Percentiles rank a stretch among this genome's conserved stretches.
Conservation (phyloP, 495 filamentous ascomycete genomes). For the Parmelia sp. region DNA sequence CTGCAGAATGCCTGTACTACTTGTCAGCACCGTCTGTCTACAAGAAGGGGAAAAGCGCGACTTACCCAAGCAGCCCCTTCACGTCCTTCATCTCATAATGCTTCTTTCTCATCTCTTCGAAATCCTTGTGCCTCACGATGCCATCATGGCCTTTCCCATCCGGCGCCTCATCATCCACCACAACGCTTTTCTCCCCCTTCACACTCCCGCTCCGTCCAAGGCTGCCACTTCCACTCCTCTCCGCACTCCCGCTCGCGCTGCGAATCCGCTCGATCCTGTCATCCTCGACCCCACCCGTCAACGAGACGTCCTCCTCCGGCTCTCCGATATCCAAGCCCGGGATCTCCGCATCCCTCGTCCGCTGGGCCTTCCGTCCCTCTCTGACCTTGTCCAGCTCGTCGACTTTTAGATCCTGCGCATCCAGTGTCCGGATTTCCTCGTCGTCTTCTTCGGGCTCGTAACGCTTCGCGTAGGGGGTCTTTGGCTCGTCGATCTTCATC, state of each 20-base stretch:
- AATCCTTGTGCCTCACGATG: slow-evolving; percentile 78
- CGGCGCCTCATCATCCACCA: slow-evolving; percentile 60
- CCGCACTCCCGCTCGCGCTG: slow-evolving; percentile 37
- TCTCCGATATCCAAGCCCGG: slow-evolving; percentile 92
- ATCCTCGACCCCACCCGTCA: slow-evolving; percentile 12
- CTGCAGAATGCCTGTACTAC: slow-evolving; percentile 24
- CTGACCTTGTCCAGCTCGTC: slow-evolving; percentile 66
- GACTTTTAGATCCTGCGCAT: slow-evolving; percentile 54
- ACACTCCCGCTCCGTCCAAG: slow-evolving; percentile 35
- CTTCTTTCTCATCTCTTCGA: slow-evolving; percentile 84
- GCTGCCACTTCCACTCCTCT: slow-evolving; percentile 33
- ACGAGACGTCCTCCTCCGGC: slow-evolving; percentile 63
- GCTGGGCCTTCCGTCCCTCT: slow-evolving; percentile 31
- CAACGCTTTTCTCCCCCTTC: slow-evolving; percentile 61
- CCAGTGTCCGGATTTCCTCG: slow-evolving; percentile 55
- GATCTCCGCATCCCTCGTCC: slow-evolving; percentile 66
- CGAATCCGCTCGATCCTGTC: slow-evolving; percentile 28
- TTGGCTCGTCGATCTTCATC: slow-evolving; percentile 98
- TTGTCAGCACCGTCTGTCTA: neutral
- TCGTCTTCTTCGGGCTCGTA: slow-evolving; percentile 88
- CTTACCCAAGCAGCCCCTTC: slow-evolving; percentile 76
- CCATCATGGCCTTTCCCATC: slow-evolving; percentile 68
- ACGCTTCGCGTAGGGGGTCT: slow-evolving; percentile 87
- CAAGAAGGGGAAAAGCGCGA: slow-evolving; percentile 4
- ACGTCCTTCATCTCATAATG: slow-evolving; percentile 99